These are phyloP conservation scores for Mortierella alpina DNA, from an alignment of 192 early-diverging fungal species.

Conservation along the genomic window DNA sequence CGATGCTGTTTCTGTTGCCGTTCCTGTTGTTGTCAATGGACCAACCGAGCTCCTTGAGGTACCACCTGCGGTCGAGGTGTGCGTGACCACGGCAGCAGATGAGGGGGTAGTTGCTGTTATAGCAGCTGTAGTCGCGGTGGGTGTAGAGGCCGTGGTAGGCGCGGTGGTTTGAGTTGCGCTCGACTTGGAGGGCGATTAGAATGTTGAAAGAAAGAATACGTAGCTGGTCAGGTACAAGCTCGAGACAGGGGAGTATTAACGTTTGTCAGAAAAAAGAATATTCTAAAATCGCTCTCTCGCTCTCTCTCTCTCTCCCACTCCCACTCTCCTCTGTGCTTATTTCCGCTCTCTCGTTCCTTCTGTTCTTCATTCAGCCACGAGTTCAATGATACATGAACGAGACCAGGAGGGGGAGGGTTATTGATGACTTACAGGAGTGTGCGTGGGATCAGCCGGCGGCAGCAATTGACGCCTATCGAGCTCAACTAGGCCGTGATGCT, in stretches of 20 bases:
- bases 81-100: neutral
- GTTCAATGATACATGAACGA: neutral
- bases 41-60: neutral
- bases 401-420: neutral
- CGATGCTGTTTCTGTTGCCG: slow-evolving; percentile 1
- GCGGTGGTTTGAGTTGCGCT: neutral
- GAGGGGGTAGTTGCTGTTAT: neutral
- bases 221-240: too few relatives aligned
- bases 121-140: neutral
- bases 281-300: neutral
- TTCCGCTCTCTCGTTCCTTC: neutral
- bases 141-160: neutral
- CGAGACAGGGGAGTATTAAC: neutral
- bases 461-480: too few relatives aligned
- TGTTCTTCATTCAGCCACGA: neutral
- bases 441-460: too few relatives aligned
- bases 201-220: too few relatives aligned
- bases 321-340: neutral
- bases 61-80: neutral
- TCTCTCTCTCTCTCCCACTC: neutral
- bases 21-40: neutral
- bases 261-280: neutral
- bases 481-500: too few relatives aligned
- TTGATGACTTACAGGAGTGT: neutral
- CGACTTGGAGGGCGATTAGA: too few relatives aligned